Percentiles rank a stretch among this genome's conserved stretches.
Evolutionary conservation across 768 basidiomycete genomes (phyloP).

Genomic region (Fibroporia radiculosa): DNA sequence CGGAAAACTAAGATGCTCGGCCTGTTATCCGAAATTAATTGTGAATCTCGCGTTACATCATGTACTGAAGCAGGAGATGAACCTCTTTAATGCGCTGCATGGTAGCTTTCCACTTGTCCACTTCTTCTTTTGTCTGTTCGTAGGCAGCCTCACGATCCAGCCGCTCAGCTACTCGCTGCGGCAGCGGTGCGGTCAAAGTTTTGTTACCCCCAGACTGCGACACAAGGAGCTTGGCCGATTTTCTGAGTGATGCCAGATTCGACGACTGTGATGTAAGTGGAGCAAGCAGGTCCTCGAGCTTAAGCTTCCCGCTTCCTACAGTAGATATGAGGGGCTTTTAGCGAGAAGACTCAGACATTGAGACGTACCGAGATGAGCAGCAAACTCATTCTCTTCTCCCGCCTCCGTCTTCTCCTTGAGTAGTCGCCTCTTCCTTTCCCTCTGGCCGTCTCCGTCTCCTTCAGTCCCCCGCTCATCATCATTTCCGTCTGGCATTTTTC

Average conservation of each 20-base stretch:
- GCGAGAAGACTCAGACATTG: too few relatives aligned
- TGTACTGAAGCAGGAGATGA: slow-evolving; percentile 9
- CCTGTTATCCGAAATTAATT: slow-evolving; percentile 32
- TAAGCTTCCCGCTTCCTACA: slow-evolving; percentile 47
- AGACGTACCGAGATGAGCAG: slow-evolving; percentile 40
- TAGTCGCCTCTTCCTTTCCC: slow-evolving; percentile 48
- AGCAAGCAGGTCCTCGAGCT: slow-evolving; percentile 68
- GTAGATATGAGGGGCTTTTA: background rate
- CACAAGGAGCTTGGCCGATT: slow-evolving; percentile 57
- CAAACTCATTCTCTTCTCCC: slow-evolving; percentile 79
- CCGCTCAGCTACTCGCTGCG: slow-evolving; percentile 80
- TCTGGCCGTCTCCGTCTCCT: slow-evolving; percentile 17
- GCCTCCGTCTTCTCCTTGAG: slow-evolving; percentile 70
- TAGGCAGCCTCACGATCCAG: slow-evolving; percentile 92
- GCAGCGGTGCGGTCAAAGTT: slow-evolving; percentile 75
- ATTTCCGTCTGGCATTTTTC: slow-evolving; percentile 50
- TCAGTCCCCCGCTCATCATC: slow-evolving; percentile 19
- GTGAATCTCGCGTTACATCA: slow-evolving; percentile 2
- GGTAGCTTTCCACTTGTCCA: slow-evolving; percentile 87
- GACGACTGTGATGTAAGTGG: slow-evolving; percentile 57
- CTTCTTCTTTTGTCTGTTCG: slow-evolving; percentile 86
- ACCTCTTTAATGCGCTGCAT: slow-evolving; percentile 92
- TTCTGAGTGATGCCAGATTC: slow-evolving; percentile 57
- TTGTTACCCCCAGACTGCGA: slow-evolving; percentile 46
- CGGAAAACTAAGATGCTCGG: slow-evolving; percentile 83